phyloP scores from a whole-genome alignment of 176 grass and related monocot species.

The Eleusine indica region DNA sequence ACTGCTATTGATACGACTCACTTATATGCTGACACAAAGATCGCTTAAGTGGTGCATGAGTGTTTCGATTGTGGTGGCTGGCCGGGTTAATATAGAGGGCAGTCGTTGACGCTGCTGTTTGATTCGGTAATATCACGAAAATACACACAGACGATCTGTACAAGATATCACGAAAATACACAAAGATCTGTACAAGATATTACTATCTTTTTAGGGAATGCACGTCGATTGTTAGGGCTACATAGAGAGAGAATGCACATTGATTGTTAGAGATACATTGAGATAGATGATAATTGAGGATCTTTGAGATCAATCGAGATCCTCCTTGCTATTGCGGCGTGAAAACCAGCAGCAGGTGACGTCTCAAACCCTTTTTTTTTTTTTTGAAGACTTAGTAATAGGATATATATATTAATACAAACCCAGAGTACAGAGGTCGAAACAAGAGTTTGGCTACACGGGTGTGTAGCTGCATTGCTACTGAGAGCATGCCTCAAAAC shows the following conservation, averaged over 20 bases:
- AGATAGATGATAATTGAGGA: background rate
- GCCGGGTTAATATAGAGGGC: background rate
- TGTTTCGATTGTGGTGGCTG: background rate
- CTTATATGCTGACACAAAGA: background rate
- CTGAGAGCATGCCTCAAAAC: too few relatives aligned
- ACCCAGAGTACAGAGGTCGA: too few relatives aligned
- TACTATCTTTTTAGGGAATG: background rate
- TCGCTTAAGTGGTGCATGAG: background rate
- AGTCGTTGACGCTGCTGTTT: background rate
- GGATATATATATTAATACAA: too few relatives aligned
- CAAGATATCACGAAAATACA: background rate
- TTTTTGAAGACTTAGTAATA: too few relatives aligned
- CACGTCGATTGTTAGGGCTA: background rate
- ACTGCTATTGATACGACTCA: background rate
- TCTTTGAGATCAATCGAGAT: too few relatives aligned
- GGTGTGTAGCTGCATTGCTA: too few relatives aligned
- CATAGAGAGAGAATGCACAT: background rate
- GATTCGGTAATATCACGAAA: background rate
- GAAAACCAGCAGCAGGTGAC: too few relatives aligned
- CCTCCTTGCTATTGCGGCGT: too few relatives aligned
- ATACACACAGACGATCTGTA: background rate
- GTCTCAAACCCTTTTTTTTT: too few relatives aligned
- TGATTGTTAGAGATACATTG: background rate
- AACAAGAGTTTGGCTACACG: too few relatives aligned
- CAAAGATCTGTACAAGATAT: too few relatives aligned